Evolutionary conservation across 2,329 filamentous ascomycete species (phyloP), one percentile per base, ranked within the genome.

Genomic region (Trichoderma sp.): DNA sequence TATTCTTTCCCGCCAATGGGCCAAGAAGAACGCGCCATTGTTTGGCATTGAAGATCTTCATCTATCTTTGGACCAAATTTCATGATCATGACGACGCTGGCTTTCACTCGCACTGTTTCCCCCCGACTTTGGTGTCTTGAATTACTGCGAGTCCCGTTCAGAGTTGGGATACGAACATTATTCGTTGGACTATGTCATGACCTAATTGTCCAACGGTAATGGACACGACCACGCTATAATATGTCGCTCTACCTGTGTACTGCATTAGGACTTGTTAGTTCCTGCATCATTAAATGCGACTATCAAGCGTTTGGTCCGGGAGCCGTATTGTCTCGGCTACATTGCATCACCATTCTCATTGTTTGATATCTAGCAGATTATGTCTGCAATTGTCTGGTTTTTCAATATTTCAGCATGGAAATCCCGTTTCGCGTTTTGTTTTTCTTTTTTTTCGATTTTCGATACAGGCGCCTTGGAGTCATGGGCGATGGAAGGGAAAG

Each of bases 1-100:
- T 29, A 93, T 98, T 74, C 85, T 97, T 70, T 92, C 94, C 39
- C 92, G 94, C 74, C 89, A 92, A 76, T 99, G 95, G 95, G 93
- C 93, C 68, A 97, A 97, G 85, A 91, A 90, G 79, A 91, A 92
- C 73, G 87, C 87, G 4, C 74, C 78, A 32, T 76, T 83, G 63
- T 88, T 89, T 69, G 86, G 84, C 70, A 83, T 90, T 69, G 77
- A 77, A 32, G 82, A 87, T 69, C 80, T 80, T 27, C 77, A 83
- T 53, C 73, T 85, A 64, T 80, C 82, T 53, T 79, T 87, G 68
- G 85, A 87, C 69, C 82, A 87, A 71, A 74, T 79, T 67, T 74
- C 69, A 77, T 76, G 74, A 79, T 69, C 67, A 68, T 70, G 67
- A 69, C 64, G 45, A 63, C 53, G 45, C 22, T 53, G n/a, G 35